phyloP scores from a whole-genome alignment of 176 grass and related monocot species.

The Alopecurus myosuroides region DNA sequence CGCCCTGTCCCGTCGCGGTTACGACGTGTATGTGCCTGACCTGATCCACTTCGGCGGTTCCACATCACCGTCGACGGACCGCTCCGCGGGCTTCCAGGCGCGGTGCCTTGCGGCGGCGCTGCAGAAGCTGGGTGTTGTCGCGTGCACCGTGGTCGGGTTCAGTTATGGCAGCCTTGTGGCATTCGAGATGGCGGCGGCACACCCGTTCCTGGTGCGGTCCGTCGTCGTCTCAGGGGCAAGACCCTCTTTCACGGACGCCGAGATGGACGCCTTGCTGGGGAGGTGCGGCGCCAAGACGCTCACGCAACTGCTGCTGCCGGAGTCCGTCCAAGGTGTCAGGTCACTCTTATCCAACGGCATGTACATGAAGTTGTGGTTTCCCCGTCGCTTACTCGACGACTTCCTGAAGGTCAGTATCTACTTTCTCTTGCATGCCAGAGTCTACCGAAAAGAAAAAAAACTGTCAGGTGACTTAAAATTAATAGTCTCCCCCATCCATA shows the following conservation, averaged over 20 bases:
- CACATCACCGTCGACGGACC: background rate
- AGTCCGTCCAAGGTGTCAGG: slow-evolving; percentile 12
- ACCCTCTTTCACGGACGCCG: slow-evolving; percentile 1
- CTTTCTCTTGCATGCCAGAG: too few species aligned
- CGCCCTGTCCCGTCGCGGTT: background rate
- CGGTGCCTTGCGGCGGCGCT: slow-evolving; percentile 29
- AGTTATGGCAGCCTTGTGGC: slow-evolving; percentile 53
- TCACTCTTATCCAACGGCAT: background rate
- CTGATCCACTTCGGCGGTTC: slow-evolving; percentile 54
- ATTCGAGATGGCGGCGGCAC: slow-evolving; percentile 42
- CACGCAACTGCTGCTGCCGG: slow-evolving; percentile 29
- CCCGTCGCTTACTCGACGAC: background rate
- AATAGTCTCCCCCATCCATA: too few species aligned
- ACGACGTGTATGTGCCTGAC: slow-evolving; percentile 58
- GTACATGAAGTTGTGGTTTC: slow-evolving; percentile 32
- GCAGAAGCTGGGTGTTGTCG: slow-evolving; percentile 27
- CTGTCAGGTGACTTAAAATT: too few species aligned
- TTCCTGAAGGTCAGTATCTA: background rate
- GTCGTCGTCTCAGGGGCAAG: slow-evolving; percentile 34
- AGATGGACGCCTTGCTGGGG: background rate
- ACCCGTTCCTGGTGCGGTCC: slow-evolving; percentile 18
- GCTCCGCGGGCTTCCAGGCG: slow-evolving; percentile 32
- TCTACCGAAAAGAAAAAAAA: background rate
- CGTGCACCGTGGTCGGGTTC: slow-evolving; percentile 38
- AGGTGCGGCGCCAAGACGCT: slow-evolving; percentile 22